These are phyloP conservation scores for Lentithecium fluviatile DNA, from an alignment of 495 filamentous ascomycete species.

Conservation along the genomic window DNA sequence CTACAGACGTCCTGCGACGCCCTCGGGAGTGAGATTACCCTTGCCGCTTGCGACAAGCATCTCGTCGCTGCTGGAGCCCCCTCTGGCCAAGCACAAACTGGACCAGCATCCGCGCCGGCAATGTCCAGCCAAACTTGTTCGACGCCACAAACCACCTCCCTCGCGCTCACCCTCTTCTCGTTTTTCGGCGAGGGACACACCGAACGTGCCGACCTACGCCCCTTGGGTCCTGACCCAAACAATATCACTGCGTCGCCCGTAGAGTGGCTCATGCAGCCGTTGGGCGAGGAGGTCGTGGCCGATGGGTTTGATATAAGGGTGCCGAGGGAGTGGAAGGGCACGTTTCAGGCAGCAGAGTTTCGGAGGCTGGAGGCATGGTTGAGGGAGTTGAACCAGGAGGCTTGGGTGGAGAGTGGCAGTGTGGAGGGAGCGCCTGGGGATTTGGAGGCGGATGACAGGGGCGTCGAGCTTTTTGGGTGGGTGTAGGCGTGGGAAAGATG, in stretches of 20 bases:
- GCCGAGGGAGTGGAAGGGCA: constrained; percentile 48
- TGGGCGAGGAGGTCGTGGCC: constrained; percentile 49
- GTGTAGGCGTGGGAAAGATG: too few species aligned
- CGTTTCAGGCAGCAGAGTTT: constrained; percentile 14
- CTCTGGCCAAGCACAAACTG: not conserved
- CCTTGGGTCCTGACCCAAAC: constrained; percentile 52
- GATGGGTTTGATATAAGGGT: constrained; percentile 64
- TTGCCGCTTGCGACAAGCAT: not conserved
- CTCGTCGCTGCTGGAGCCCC: too few species aligned
- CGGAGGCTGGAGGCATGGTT: constrained; percentile 10
- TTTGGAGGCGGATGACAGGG: constrained; percentile 7
- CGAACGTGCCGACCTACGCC: constrained; percentile 44
- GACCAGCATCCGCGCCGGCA: not conserved
- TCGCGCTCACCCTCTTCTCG: constrained; percentile 64
- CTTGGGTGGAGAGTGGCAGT: constrained; percentile 2
- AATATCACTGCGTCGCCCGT: not conserved
- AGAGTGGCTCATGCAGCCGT: constrained; percentile 1
- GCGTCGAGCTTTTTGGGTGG: not conserved
- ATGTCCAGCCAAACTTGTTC: constrained; percentile 53
- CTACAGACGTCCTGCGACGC: constrained; percentile 4
- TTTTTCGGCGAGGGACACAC: constrained; percentile 60
- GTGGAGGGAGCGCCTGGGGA: not conserved
- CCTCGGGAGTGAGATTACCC: not conserved
- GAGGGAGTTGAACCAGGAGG: constrained; percentile 13
- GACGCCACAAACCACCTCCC: constrained; percentile 44